Evolutionary conservation across 1,139 yeast genomes (phyloP).

Genomic region (Maudiozyma humilis): DNA sequence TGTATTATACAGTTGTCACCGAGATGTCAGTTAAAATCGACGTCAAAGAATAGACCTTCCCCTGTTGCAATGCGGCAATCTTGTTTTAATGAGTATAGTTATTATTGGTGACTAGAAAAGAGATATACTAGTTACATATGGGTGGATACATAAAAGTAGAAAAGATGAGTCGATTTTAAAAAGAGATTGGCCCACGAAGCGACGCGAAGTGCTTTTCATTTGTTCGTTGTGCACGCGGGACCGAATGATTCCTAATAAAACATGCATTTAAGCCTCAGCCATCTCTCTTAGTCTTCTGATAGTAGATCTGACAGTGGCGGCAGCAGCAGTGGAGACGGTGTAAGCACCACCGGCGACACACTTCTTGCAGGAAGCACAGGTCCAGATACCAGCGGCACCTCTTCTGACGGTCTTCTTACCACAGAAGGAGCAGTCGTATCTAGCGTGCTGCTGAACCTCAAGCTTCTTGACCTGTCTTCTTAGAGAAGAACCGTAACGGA

Average conservation of each 20-base stretch:
- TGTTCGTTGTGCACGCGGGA: too few species aligned
- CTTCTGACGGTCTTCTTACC: conserved; percentile 98
- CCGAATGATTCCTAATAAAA: conserved; percentile 2
- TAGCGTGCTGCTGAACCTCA: conserved; percentile 98
- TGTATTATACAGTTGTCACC: too few species aligned
- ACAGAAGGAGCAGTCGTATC: conserved; percentile 99
- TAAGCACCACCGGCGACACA: conserved; percentile 99
- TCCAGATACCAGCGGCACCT: conserved; percentile 99
- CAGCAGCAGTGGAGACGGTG: conserved; percentile 98
- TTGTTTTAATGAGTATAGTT: too few species aligned
- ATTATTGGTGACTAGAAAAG: background rate
- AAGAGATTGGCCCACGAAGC: too few species aligned
- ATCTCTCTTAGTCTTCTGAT: conserved; percentile 99
- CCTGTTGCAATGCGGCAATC: too few species aligned
- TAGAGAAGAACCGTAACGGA: conserved; percentile 99
- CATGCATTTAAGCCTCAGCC: conserved; percentile 81
- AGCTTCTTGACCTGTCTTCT: conserved; percentile 99
- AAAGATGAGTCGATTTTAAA: conserved; percentile 5
- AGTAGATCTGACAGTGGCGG: conserved; percentile 99
- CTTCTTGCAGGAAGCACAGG: conserved; percentile 88
- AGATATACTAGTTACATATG: conserved; percentile 5
- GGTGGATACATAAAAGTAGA: conserved; percentile 8
- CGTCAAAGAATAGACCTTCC: too few species aligned
- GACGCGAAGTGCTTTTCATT: too few species aligned
- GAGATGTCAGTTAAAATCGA: too few species aligned